Evolutionary conservation across 306 rosid species (phyloP).

Genomic region (Quillaja saponaria): DNA sequence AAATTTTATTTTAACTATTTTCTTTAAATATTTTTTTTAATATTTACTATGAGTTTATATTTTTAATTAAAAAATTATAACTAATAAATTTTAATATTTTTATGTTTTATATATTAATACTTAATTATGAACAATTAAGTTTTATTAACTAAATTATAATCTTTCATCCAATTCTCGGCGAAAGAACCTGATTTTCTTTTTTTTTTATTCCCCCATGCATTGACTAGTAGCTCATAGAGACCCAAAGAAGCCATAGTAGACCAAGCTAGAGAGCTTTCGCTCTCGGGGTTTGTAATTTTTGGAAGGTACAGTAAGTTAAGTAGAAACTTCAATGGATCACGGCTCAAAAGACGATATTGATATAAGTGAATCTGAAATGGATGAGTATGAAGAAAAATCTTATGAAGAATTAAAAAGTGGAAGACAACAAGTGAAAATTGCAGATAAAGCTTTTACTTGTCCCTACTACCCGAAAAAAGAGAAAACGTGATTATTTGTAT

Average conservation of each 20-base stretch:
- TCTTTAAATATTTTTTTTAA: no score
- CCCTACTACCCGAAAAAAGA: constrained; percentile 78
- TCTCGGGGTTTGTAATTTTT: constrained; percentile 2
- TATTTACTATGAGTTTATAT: no score
- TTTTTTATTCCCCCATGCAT: neutral
- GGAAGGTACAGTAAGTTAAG: constrained; percentile 32
- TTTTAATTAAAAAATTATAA: no score
- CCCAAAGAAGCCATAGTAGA: neutral
- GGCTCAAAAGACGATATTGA: constrained; percentile 53
- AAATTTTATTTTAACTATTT: no score
- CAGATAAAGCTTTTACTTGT: constrained; percentile 60
- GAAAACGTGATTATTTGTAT: constrained; percentile 50
- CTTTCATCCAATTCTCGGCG: no score
- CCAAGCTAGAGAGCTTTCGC: constrained; percentile 20
- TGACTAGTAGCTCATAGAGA: neutral
- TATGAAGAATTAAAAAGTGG: constrained; percentile 70
- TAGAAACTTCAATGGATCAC: constrained; percentile 41
- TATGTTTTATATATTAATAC: no score
- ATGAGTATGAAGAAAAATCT: constrained; percentile 52
- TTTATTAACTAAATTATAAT: no score
- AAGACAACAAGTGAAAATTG: constrained; percentile 49
- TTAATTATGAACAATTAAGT: no score
- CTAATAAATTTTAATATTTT: no score
- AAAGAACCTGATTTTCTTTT: no score
- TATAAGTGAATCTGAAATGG: constrained; percentile 60